A percentile compares a stretch with the other conserved stretches of the same genome.
Evolutionary conservation across 2,329 filamentous ascomycete species (phyloP).

Genomic region (Chrysoporthe cubensis): DNA sequence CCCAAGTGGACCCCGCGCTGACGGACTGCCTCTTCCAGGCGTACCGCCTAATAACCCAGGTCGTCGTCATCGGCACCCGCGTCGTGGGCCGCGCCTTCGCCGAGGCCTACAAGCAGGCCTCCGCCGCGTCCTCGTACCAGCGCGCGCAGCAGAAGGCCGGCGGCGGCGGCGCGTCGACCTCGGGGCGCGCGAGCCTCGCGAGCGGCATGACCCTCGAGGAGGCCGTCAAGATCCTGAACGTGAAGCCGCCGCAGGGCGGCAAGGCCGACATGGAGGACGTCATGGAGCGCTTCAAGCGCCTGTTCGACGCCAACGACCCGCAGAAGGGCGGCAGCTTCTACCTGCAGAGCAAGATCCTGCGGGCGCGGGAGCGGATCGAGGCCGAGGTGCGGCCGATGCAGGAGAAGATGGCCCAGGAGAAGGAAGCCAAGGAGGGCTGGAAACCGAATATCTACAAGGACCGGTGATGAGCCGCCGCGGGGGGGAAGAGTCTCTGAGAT

Average conservation of each 20-base stretch:
- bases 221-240: conserved; percentile 96
- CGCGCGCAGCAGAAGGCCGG: conserved; percentile 69
- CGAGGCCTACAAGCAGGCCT: conserved; percentile 95
- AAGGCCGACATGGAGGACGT: conserved; percentile 79
- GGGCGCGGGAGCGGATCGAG: conserved; percentile 91
- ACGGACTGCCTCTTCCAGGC: conserved; percentile 59
- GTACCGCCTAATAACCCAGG: conserved; percentile 91
- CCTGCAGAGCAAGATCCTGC: conserved; percentile 92
- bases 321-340: conserved; percentile 98
- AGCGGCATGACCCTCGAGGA: conserved; percentile 90
- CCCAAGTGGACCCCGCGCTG: conserved; percentile 7
- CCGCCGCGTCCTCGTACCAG: conserved; percentile 82
- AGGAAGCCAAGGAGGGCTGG: conserved; percentile 83
- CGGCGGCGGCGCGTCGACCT: conserved; percentile 39
- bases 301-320: conserved; percentile 94
- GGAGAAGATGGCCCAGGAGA: conserved; percentile 73
- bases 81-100: conserved; percentile 91
- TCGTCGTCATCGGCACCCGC: conserved; percentile 86
- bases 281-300: conserved; percentile 85
- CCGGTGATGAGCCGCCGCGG: conserved; percentile 50
- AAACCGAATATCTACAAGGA: conserved; percentile 96
- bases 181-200: conserved; percentile 52
- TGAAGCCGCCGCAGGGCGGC: conserved; percentile 82
- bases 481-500: neutral
- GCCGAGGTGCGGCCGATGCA: conserved; percentile 75